Conservation (phyloP, 768 basidiomycete genomes). For the Astraeus odoratus region DNA sequence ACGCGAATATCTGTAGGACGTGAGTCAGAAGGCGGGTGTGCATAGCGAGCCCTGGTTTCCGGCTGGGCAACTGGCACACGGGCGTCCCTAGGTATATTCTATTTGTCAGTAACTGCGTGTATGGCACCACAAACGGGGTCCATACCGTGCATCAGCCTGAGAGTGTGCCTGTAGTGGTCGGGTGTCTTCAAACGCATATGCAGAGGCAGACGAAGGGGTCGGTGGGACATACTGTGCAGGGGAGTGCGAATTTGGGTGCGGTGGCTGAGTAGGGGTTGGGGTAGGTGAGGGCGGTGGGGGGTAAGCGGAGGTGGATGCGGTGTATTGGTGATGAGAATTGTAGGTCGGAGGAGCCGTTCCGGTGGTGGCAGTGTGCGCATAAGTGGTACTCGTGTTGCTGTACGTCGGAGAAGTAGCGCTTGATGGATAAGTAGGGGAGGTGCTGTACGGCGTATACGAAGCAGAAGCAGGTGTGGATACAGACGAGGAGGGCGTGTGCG, state of each 20-base stretch:
- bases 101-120: background rate
- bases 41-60: background rate
- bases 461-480: slow-evolving; percentile 8
- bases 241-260: slow-evolving; percentile 9
- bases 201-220: slow-evolving; percentile 12
- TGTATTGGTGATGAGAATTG: slow-evolving; percentile 13
- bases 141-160: slow-evolving; percentile 12
- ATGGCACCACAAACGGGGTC: background rate
- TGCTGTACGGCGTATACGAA: slow-evolving; percentile 15
- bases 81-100: background rate
- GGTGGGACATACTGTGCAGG: slow-evolving; percentile 16
- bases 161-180: slow-evolving; percentile 10
- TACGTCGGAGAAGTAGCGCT: slow-evolving; percentile 20
- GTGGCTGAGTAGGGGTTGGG: slow-evolving; percentile 23
- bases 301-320: slow-evolving; percentile 23
- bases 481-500: slow-evolving; percentile 11
- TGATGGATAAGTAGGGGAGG: slow-evolving; percentile 15
- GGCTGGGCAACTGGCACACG: background rate
- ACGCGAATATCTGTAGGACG: slow-evolving; percentile 17
- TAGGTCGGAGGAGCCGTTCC: slow-evolving; percentile 11
- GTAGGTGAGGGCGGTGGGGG: slow-evolving; percentile 25
- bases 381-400: slow-evolving; percentile 15
- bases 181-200: slow-evolving; percentile 18
- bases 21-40: slow-evolving; percentile 10
- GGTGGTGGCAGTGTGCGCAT: slow-evolving; percentile 6